Conservation (phyloP, 2,329 filamentous ascomycete genomes). For the Whalleya microplaca region DNA sequence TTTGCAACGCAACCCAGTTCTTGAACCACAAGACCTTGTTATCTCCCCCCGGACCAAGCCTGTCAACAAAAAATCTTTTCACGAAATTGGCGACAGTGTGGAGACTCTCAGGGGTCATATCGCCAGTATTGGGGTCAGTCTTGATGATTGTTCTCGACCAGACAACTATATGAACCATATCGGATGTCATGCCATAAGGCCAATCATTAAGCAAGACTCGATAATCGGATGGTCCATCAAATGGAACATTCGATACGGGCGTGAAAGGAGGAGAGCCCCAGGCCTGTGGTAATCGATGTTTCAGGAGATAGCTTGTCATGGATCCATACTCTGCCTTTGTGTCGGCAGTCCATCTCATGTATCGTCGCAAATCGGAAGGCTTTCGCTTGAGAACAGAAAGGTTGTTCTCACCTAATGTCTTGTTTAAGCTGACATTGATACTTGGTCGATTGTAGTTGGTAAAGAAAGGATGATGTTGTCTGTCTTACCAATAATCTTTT, state of each 20-base stretch:
- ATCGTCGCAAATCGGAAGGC: conserved; percentile 78
- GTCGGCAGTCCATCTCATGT: conserved; percentile 75
- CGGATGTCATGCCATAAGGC: conserved; percentile 77
- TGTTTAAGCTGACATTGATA: conserved; percentile 40
- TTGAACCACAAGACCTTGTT: conserved; percentile 81
- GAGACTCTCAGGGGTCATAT: conserved; percentile 71
- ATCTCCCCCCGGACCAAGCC: conserved; percentile 53
- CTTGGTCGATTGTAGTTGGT: too few species aligned
- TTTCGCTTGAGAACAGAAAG: conserved; percentile 78
- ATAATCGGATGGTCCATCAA: conserved; percentile 60
- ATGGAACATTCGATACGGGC: conserved; percentile 53
- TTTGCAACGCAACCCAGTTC: conserved; percentile 90
- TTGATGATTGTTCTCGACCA: conserved; percentile 86
- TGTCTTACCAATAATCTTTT: conserved; percentile 64
- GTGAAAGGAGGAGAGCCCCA: conserved; percentile 69
- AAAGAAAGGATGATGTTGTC: conserved; percentile 1
- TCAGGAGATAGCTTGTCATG: conserved; percentile 77
- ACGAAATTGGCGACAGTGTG: conserved; percentile 71
- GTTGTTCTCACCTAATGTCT: conserved; percentile 48
- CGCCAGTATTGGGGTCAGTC: conserved; percentile 70
- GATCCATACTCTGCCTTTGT: conserved; percentile 76
- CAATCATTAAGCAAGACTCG: conserved; percentile 87
- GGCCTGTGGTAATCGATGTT: conserved; percentile 65
- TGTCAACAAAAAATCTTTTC: conserved; percentile 66
- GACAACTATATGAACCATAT: conserved; percentile 81